Conservation (phyloP, 257 asterid genomes). For the Ilex aquifolium region DNA sequence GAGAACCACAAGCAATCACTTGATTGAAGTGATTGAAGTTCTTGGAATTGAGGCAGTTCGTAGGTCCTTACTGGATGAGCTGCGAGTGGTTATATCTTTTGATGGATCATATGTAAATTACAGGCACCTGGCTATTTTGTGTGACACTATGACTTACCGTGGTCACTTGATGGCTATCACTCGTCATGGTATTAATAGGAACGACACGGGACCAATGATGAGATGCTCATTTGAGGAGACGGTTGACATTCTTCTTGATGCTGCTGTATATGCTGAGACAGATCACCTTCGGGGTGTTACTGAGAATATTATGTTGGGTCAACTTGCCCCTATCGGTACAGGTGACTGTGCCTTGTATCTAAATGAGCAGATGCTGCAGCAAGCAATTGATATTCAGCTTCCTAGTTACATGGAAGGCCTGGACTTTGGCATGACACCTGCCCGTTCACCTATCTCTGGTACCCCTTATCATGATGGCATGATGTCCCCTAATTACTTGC, state of each 20-base stretch:
- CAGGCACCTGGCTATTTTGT: slow-evolving; percentile 87
- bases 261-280: slow-evolving; percentile 91
- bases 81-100: slow-evolving; percentile 96
- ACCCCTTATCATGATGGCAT: slow-evolving; percentile 91
- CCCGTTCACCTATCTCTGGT: slow-evolving; percentile 73
- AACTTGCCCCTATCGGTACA: slow-evolving; percentile 98
- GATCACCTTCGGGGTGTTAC: slow-evolving; percentile 90
- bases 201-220: slow-evolving; percentile 99
- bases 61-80: slow-evolving; percentile 79
- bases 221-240: slow-evolving; percentile 99
- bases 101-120: slow-evolving; percentile 98
- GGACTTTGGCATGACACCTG: slow-evolving; percentile 95
- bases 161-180: slow-evolving; percentile 99
- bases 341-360: slow-evolving; percentile 82
- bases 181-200: slow-evolving; percentile 94
- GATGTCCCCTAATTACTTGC: slow-evolving; percentile 85
- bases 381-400: slow-evolving; percentile 81
- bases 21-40: slow-evolving; percentile 94
- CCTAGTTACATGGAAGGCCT: slow-evolving; percentile 96
- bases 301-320: slow-evolving; percentile 97
- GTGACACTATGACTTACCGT: slow-evolving; percentile 99
- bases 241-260: slow-evolving; percentile 94
- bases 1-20: slow-evolving; percentile 92
- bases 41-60: slow-evolving; percentile 99
- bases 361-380: slow-evolving; percentile 90